Conservation (phyloP, 306 rosid species). For the Amphicarpaea edgeworthii region DNA sequence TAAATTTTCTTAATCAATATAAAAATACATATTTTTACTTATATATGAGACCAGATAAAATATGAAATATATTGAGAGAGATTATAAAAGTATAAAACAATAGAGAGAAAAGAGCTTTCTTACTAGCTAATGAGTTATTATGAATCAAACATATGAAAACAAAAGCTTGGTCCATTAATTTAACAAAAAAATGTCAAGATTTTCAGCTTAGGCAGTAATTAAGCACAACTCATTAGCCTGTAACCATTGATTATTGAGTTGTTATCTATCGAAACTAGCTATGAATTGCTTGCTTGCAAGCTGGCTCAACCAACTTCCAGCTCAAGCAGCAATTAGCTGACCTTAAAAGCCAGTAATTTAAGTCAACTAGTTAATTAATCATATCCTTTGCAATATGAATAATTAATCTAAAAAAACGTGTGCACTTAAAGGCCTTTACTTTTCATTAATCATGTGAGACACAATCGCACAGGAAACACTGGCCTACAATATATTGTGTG, state of each 20-base stretch:
- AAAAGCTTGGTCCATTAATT: not conserved
- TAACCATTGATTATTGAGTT: not conserved
- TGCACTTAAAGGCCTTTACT: not conserved
- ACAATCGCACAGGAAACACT: not conserved
- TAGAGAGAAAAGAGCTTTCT: not conserved
- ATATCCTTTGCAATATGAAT: constrained; percentile 3
- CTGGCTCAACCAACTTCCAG: not conserved
- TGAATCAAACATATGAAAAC: too few species aligned
- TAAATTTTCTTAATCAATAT: too few species aligned
- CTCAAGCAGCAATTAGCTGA: not conserved
- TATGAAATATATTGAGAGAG: too few species aligned
- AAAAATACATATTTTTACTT: too few species aligned
- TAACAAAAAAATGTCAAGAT: not conserved
- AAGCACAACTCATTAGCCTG: not conserved
- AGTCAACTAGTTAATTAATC: not conserved
- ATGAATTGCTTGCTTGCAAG: not conserved
- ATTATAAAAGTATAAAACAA: not conserved
- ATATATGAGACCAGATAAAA: too few species aligned
- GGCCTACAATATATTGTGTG: not conserved
- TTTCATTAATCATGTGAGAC: not conserved
- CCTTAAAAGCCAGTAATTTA: not conserved
- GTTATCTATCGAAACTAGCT: not conserved
- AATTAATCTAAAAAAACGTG: not conserved
- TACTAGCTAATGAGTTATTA: not conserved
- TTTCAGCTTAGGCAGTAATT: not conserved